These are phyloP conservation scores for Wickerhamomyces subpelliculosus DNA, from an alignment of 805 yeast genomes.

Conservation along the genomic window DNA sequence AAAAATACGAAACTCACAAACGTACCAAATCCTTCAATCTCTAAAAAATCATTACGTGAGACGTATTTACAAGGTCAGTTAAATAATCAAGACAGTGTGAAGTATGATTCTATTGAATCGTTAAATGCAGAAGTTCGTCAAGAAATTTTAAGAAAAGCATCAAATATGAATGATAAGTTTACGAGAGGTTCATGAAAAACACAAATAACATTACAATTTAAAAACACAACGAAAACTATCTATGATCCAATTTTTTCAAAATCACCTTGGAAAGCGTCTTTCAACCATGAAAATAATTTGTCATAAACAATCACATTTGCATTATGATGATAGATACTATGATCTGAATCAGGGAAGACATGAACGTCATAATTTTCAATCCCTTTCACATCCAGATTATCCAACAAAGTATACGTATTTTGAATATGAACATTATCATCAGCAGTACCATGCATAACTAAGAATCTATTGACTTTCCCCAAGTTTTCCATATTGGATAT, in stretches of 20 bases:
- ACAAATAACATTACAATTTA: too few relatives aligned
- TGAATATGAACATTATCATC: conserved; percentile 98
- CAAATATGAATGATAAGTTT: background rate
- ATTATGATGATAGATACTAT: conserved; percentile 63
- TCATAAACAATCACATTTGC: conserved; percentile 65
- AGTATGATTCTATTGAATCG: background rate
- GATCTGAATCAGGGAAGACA: conserved; percentile 80
- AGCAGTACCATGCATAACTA: conserved; percentile 94
- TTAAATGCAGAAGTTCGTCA: background rate
- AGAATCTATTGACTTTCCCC: conserved; percentile 53
- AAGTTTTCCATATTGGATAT: conserved; percentile 52
- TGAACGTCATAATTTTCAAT: conserved; percentile 78
- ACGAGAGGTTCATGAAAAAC: background rate
- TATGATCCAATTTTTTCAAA: conserved; percentile 23
- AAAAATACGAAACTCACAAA: too few relatives aligned
- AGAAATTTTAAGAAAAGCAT: conserved; percentile 1
- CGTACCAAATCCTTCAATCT: too few relatives aligned
- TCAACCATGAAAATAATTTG: conserved; percentile 58
- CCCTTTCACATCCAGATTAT: conserved; percentile 57
- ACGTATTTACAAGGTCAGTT: background rate
- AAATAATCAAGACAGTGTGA: background rate
- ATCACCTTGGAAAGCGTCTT: conserved; percentile 50
- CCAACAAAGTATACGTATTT: conserved; percentile 73
- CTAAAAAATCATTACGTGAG: too few relatives aligned
- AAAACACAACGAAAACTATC: too few relatives aligned